Percentiles rank a stretch among this genome's conserved stretches.
Conservation (phyloP, 768 basidiomycete species). For the Candolleomyces eurysporus region DNA sequence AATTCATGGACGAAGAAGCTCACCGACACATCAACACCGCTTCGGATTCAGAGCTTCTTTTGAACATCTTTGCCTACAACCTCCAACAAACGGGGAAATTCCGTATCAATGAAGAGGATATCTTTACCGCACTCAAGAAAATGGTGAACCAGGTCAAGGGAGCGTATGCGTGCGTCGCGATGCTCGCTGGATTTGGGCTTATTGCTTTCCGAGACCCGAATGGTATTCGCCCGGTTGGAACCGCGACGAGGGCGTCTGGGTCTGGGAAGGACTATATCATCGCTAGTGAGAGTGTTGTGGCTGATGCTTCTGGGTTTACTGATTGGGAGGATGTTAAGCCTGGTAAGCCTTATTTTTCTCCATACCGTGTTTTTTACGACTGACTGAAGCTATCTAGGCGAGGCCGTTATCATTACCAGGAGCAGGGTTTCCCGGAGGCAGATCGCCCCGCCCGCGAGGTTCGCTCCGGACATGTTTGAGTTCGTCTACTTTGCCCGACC, state of each 20-base stretch:
- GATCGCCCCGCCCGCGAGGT: slow-evolving; percentile 65
- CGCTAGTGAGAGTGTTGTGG: slow-evolving; percentile 94
- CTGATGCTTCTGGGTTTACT: slow-evolving; percentile 86
- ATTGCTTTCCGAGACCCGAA: slow-evolving; percentile 98
- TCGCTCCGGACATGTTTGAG: slow-evolving; percentile 98
- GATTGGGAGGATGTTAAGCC: slow-evolving; percentile 95
- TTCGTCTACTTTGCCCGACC: slow-evolving; percentile 98
- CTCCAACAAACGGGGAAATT: slow-evolving; percentile 98
- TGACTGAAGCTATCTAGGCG: slow-evolving; percentile 48
- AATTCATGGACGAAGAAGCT: slow-evolving; percentile 92
- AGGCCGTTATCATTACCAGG: slow-evolving; percentile 94
- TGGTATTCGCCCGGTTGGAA: slow-evolving; percentile 91
- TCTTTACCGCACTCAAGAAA: slow-evolving; percentile 89
- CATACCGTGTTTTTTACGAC: not conserved
- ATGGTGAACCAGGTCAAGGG: slow-evolving; percentile 88
- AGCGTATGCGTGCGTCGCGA: slow-evolving; percentile 96
- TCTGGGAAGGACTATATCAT: slow-evolving; percentile 78
- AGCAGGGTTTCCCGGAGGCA: slow-evolving; percentile 70
- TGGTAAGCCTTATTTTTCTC: slow-evolving; percentile 45
- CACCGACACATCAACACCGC: slow-evolving; percentile 99
- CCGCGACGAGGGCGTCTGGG: slow-evolving; percentile 66
- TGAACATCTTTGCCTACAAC: slow-evolving; percentile 97
- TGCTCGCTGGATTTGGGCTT: slow-evolving; percentile 98
- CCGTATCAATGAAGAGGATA: slow-evolving; percentile 99
- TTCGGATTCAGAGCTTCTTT: slow-evolving; percentile 94